Evolutionary conservation across 2,329 filamentous ascomycete genomes (phyloP), one percentile per base, ranked within the genome.

Genomic region (Monascus ruber): DNA sequence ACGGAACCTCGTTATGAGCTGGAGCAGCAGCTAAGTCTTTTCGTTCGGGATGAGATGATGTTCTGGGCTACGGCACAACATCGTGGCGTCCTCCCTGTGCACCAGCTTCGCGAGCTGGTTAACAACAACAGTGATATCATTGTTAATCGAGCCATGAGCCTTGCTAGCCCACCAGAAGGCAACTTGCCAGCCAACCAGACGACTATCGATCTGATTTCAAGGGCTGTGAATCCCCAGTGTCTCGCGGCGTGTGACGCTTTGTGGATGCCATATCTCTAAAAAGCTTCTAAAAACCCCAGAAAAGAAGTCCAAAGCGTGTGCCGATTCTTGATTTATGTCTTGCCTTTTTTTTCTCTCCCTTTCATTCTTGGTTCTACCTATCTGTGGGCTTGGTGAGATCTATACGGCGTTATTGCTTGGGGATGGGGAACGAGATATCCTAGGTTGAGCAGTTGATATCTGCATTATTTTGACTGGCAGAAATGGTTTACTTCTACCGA

Each of bases 41-140:
- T 96, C 61, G 91, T 99, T 46, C 79, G 91, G 5, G 91, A 99
- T 55, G 91, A 99, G 65, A 93, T 98, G 76, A 88, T 89, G 48
- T 93, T 88, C 66, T 98, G 91, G 91, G 88, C 88, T 51, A 93
- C 84, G 2, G 83, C 79, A 47, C 74, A 79, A 46, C 85, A 94
- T 57, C 77, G 86, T 34, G 62, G 68, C 5, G 60, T 65, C 25
- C 70, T 82, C 50, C 75, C 73, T 33, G 80, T 85, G 42, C 76
- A 72, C 27, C 79, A 85, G 56, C 69, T 93, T 36, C 72, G 85
- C 24, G 85, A 91, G 42, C 76, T 81, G 46, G 88, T 94, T 28
- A 81, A 87, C 64, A 71, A 76, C 38, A 98, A 98, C 62, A 86
- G 82, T 49, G 87, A 95, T 43, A 75, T 86, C 50, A 87, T 98